Evolutionary conservation across 164 flowering plant species (phyloP), one percentile per base, ranked within the genome.

Genomic region (Amborella trichopoda): DNA sequence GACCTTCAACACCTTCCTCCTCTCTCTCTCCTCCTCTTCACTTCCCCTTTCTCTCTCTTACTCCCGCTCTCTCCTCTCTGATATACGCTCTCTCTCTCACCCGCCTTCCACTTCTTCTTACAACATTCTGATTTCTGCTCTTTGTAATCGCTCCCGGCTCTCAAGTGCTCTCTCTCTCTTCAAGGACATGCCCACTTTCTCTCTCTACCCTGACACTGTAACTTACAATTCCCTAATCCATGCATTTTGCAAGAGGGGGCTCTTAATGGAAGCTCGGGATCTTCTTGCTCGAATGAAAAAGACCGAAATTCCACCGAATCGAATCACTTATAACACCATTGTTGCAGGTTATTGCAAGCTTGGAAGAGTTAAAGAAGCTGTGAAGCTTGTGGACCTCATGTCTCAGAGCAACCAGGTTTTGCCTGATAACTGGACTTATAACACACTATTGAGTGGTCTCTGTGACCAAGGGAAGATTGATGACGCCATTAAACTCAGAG

Each of bases 351-450:
- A 77, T 64, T 86, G 95, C 61, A 71, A 61, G 32, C 33, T 77
- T 65, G 85, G 87, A 25, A 66, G 71, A 78, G 49, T 86, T 71
- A 75, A 73, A 65, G 84, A 83, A 28, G 95, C 89, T 0, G 65
- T 66, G 0, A 33, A 62, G 40, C 57, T 81, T 16, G 46, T 86
- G 16, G 86, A 86, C 28, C 53, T 83, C 63, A 90, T 90, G 94
- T 58, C 64, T 0, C 34, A 30, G 19, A 66, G 47, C 62, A 59
- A 67, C 25, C 53, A 65, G 24, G 11, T 72, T 47, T 50, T 65
- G 68, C 87, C 95, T 0, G 89, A 86, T 68, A 39, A 68, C 46
- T 70, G 84, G 78, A 90, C 96, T 6, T 83, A 76, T 58, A 90
- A 90, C 48, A 78, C 68, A 75, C 52, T 81, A 70, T 69, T 86